phyloP scores from a whole-genome alignment of 2,329 filamentous ascomycete genomes.

The Scedosporium apiospermum region DNA sequence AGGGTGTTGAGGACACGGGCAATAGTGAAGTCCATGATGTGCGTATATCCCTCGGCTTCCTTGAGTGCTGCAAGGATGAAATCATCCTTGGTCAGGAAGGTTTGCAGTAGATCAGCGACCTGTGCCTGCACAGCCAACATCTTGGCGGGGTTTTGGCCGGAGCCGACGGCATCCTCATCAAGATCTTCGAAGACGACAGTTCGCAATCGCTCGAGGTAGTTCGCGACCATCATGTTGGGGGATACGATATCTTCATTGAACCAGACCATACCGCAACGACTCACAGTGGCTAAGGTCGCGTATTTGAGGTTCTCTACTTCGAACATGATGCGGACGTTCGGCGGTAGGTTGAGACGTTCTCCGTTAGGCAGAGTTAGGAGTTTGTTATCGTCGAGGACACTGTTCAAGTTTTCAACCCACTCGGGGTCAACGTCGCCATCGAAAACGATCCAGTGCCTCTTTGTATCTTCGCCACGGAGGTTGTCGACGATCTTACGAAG shows the following conservation, averaged over 20 bases:
- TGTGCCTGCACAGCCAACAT: slow-evolving; percentile 69
- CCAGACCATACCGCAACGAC: slow-evolving; percentile 99
- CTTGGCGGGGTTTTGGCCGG: slow-evolving; percentile 67
- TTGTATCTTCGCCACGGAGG: slow-evolving; percentile 88
- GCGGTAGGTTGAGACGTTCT: slow-evolving; percentile 87
- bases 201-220: slow-evolving; percentile 79
- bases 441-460: slow-evolving; percentile 98
- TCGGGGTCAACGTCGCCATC: slow-evolving; percentile 98
- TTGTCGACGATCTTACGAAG: slow-evolving; percentile 98
- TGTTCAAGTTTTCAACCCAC: slow-evolving; percentile 99
- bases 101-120: slow-evolving; percentile 69
- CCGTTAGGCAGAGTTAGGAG: slow-evolving; percentile 93
- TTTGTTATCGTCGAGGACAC: slow-evolving; percentile 98
- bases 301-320: slow-evolving; percentile 98
- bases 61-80: slow-evolving; percentile 72
- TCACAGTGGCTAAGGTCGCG: slow-evolving; percentile 95
- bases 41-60: slow-evolving; percentile 68
- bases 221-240: slow-evolving; percentile 80
- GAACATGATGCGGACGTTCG: slow-evolving; percentile 99
- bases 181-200: slow-evolving; percentile 86
- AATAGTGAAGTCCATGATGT: slow-evolving; percentile 98
- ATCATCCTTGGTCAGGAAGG: slow-evolving; percentile 66
- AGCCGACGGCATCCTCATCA: slow-evolving; percentile 78
- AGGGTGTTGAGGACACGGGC: slow-evolving; percentile 85
- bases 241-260: slow-evolving; percentile 98